phyloP scores from a whole-genome alignment of 2,329 filamentous ascomycete genomes.

The Curvularia lunata region DNA sequence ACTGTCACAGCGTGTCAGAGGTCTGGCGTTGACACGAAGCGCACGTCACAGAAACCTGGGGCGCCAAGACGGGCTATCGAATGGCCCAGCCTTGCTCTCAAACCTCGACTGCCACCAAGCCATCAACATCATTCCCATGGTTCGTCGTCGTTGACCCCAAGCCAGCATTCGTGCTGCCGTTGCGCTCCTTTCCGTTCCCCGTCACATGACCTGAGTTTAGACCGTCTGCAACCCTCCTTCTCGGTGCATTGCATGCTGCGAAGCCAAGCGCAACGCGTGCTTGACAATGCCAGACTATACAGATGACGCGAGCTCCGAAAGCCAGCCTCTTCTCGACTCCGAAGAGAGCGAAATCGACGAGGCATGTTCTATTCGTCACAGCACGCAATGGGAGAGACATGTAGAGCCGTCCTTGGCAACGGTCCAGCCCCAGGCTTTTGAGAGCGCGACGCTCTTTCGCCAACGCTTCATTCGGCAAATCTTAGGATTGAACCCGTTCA shows the following conservation, averaged over 20 bases:
- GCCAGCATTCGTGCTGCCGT: slow-evolving; percentile 2
- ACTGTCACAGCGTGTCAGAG: not conserved
- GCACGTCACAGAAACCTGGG: not conserved
- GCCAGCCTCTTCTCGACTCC: slow-evolving; percentile 29
- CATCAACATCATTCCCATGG: slow-evolving; percentile 19
- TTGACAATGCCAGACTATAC: slow-evolving; percentile 14
- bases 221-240: slow-evolving; percentile 9
- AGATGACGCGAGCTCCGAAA: slow-evolving; percentile 26
- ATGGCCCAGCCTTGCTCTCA: slow-evolving; percentile 2
- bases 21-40: not conserved
- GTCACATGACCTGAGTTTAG: not conserved
- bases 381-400: slow-evolving; percentile 42
- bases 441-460: slow-evolving; percentile 38
- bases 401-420: slow-evolving; percentile 46
- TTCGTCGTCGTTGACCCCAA: slow-evolving; percentile 12
- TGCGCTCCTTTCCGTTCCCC: not conserved
- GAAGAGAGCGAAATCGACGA: slow-evolving; percentile 27
- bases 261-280: slow-evolving; percentile 10
- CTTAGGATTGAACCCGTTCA: slow-evolving; percentile 53
- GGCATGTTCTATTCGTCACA: slow-evolving; percentile 25
- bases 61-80: slow-evolving; percentile 1
- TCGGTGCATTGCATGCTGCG: slow-evolving; percentile 2
- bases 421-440: slow-evolving; percentile 43
- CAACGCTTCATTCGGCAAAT: slow-evolving; percentile 48
- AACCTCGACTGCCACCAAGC: not conserved